These are phyloP conservation scores for Fusarium phyllophilum DNA, from an alignment of 2,329 filamentous ascomycete genomes.

Conservation along the genomic window DNA sequence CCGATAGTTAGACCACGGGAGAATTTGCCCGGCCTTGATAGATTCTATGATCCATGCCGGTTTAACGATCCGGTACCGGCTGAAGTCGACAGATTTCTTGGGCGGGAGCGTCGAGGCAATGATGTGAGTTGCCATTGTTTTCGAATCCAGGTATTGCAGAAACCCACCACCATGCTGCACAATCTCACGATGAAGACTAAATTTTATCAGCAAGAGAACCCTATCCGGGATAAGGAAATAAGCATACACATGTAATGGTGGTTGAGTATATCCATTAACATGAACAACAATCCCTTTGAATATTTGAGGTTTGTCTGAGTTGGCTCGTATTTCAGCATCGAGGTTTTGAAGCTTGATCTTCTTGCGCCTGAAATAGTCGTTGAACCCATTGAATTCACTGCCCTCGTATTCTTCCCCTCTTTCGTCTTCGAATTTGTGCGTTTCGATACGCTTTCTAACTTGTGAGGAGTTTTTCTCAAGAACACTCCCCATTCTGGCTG, in stretches of 20 bases:
- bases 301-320: constrained; percentile 78
- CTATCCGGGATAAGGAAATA: not conserved
- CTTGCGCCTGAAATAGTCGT: constrained; percentile 93
- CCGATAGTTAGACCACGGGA: constrained; percentile 88
- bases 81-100: constrained; percentile 92
- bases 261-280: constrained; percentile 96
- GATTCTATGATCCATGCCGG: constrained; percentile 96
- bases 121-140: constrained; percentile 95
- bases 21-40: constrained; percentile 78
- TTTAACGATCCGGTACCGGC: constrained; percentile 89
- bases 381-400: constrained; percentile 88
- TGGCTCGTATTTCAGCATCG: constrained; percentile 81
- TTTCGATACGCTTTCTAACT: constrained; percentile 70
- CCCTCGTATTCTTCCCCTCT: constrained; percentile 89
- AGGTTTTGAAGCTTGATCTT: constrained; percentile 97
- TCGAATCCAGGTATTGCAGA: constrained; percentile 92
- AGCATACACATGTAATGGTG: constrained; percentile 79
- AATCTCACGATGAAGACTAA: constrained; percentile 79
- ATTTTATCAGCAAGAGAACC: constrained; percentile 23
- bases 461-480: constrained; percentile 72
- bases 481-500: constrained; percentile 64
- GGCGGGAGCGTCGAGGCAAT: constrained; percentile 90
- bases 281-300: constrained; percentile 93
- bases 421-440: constrained; percentile 80
- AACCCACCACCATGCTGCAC: constrained; percentile 95